Evolutionary conservation across 1,284 basidiomycete genomes (phyloP), one percentile per base, ranked within the genome.

Genomic region (Apiotrichum domesticum): DNA sequence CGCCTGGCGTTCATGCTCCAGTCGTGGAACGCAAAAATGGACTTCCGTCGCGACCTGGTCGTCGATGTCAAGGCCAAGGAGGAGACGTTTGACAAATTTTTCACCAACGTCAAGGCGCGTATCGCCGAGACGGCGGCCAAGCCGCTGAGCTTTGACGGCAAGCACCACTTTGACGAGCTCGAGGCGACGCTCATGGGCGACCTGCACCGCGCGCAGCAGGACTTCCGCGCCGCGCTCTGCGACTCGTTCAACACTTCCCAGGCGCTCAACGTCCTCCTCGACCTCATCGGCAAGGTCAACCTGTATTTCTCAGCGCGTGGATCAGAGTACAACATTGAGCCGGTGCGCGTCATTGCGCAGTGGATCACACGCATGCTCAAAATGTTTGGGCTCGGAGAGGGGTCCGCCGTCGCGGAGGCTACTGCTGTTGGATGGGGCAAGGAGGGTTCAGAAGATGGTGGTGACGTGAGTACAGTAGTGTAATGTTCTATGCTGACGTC

Each of bases 231-330:
- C n/a, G 90, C 94, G 0, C 85, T 99, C 55, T 96, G 90, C 77
- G 95, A 99, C 76, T 97, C 93, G 1, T 97, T 98, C 81, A 95
- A 98, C 76, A 98, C 95, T 0, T 90, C 93, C 1, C 81, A 80
- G 13, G 95, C 92, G 0, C 78, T 98, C 46, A 82, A 84, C 63
- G 79, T 85, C 54, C 77, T 98, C 11, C 82, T 90, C 11, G 87
- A 94, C 60, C 79, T 98, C 35, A 85, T 98, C 33, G 88, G 87
- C n/a, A 82, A 84, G 53, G 86, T 89, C 14, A 98, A 98, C 73
- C 80, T 92, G 33, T 98, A 98, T 79, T 85, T 98, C 63, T 70
- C 84, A 37, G 50, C 67, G 40, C 65, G 72, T 35, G 68, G 69
- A 62, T 55, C 68, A 35, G 62, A 70, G 33, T 67, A 67, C 58